phyloP scores from a whole-genome alignment of 208 protist genomes.

The Trypanosoma grayi region DNA sequence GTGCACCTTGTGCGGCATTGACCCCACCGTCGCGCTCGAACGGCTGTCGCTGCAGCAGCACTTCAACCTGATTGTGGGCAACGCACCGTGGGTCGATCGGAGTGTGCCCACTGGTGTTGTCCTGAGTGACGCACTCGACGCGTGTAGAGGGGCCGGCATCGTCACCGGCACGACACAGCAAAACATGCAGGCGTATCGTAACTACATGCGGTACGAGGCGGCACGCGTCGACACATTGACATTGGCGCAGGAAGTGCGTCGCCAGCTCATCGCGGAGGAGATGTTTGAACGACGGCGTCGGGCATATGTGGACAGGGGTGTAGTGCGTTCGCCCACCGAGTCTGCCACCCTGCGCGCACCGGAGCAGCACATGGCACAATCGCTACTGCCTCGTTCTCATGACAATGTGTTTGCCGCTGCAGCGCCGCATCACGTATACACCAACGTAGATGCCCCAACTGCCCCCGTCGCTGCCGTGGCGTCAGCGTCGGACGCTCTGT shows the following conservation, averaged over 20 bases:
- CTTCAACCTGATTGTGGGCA: constrained; percentile 3
- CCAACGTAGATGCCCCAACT: neutral
- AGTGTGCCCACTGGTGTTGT: neutral
- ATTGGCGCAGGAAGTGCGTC: constrained; percentile 14
- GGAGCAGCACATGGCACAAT: neutral
- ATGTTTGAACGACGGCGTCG: constrained; percentile 14
- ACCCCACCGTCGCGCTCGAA: constrained; percentile 4
- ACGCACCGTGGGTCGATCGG: neutral
- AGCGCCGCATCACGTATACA: neutral
- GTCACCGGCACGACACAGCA: neutral
- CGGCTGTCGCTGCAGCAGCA: constrained; percentile 13
- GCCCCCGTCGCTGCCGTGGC: neutral
- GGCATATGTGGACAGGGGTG: constrained; percentile 3
- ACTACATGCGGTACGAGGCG: constrained; percentile 11
- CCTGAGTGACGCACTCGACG: constrained; percentile 14
- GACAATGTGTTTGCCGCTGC: neutral
- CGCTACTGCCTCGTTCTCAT: neutral
- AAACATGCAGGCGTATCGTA: constrained; percentile 19
- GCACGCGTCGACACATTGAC: constrained; percentile 3
- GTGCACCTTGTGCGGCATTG: constrained; percentile 17
- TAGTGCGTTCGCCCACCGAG: neutral
- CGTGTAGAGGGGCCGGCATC: constrained; percentile 17
- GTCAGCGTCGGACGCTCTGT: too few species aligned
- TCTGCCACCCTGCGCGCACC: neutral
- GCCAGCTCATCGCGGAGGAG: constrained; percentile 26